Base-by-base conservation (phyloP, 208 protist genomes). In the Trypanosoma conorhini region DNA sequence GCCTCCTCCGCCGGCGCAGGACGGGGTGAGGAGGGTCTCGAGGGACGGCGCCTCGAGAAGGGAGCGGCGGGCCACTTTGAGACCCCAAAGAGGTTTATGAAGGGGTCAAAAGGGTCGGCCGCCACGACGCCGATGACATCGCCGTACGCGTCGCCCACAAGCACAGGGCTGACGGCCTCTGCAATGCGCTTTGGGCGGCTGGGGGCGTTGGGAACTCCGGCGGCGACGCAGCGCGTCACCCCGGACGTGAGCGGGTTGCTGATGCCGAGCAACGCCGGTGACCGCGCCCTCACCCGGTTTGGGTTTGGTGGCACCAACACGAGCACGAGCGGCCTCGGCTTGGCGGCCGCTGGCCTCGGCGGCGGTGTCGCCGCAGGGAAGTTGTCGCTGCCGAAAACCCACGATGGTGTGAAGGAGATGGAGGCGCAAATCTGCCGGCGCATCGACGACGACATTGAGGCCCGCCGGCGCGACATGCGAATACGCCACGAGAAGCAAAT, bases 391-490 rank as follows among this genome's bases (percentile, higher is more conserved):
- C 52, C 56, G 48, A 76, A 69, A 44, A 12, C 42, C 30, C 42
- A 40, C 15, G 62, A 70, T 22, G 80, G 73, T n/a, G 61, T 83
- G 42, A 82, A 82, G 57, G 88, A 83, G n/a, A 59, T 83, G 31
- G 88, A 94, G 78, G 80, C 74, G 22, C 57, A 51, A 46, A 76
- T 91, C 30, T 71, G 81, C 17, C 80, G 82, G 50, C 78, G 81
- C 13, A 67, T 91, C 31, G 81, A 86, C 65, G 81, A 87, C 59
- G 79, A 85, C 55, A 87, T 79, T 52, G 85, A 79, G 19, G 44
- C 74, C 7, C 70, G 81, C 46, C 76, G 74, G 28, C 82, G 81
- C 13, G 44, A 64, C 2, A 70, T 83, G 62, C 58, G 65, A 51
- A 62, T 86, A 24, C 76, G 81, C 22, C 76, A 80, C 38, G 85